Evolutionary conservation across 352 stramenopile species (phyloP).

Genomic region (Phytophthora vignae): DNA sequence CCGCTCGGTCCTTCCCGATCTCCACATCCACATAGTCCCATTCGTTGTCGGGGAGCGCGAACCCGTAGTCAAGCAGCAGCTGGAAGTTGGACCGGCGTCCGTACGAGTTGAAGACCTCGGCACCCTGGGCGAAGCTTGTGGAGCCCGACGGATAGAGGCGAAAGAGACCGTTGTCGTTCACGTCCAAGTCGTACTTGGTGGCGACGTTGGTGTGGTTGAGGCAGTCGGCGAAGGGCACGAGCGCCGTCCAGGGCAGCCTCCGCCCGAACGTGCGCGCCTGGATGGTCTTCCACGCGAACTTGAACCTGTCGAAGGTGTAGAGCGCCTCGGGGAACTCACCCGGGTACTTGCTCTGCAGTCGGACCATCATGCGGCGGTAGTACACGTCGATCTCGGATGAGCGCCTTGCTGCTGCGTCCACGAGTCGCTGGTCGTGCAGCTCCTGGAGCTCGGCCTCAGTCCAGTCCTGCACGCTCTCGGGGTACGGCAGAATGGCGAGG

Average conservation of each 20-base stretch:
- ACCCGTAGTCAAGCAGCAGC: constrained; percentile 94
- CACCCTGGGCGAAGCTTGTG: constrained; percentile 61
- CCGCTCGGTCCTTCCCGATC: constrained; percentile 47
- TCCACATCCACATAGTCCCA: constrained; percentile 86
- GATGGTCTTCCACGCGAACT: constrained; percentile 91
- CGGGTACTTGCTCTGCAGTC: constrained; percentile 58
- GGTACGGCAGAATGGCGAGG: constrained; percentile 81
- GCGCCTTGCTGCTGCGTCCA: constrained; percentile 55
- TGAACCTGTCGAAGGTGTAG: constrained; percentile 76
- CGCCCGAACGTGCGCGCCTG: constrained; percentile 92
- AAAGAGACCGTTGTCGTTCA: constrained; percentile 66
- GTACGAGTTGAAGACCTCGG: constrained; percentile 94
- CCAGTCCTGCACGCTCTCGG: constrained; percentile 88
- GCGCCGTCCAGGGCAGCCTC: constrained; percentile 88
- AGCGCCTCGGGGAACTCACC: constrained; percentile 54
- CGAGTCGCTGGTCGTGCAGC: constrained; percentile 74
- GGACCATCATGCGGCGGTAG: constrained; percentile 60
- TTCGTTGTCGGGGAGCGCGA: constrained; percentile 89
- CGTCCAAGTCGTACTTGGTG: constrained; percentile 89
- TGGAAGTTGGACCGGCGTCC: constrained; percentile 88
- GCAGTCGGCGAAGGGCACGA: constrained; percentile 94
- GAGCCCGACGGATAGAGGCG: constrained; percentile 67
- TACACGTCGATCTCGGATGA: constrained; percentile 63
- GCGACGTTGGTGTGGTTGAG: constrained; percentile 93
- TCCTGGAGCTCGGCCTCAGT: constrained; percentile 62